Evolutionary conservation across 495 filamentous ascomycete genomes (phyloP), one percentile per base, ranked within the genome.

Genomic region (Podospora sp.): DNA sequence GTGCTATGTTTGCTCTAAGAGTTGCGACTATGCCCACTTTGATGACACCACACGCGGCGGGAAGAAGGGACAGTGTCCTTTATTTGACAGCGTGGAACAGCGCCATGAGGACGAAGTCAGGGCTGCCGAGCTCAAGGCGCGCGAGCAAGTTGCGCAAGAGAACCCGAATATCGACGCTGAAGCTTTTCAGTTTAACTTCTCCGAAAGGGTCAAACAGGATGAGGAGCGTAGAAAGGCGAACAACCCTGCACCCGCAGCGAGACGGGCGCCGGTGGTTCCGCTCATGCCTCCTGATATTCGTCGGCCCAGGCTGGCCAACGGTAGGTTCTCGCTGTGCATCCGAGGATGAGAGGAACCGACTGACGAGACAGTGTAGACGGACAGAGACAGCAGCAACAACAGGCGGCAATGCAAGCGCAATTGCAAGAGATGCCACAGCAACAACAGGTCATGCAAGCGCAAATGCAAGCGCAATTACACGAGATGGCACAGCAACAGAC

Each of bases 1-100:
- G 75, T 92, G 90, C 73, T 93, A 94, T 69, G 80, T 92, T 49
- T 95, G 92, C 78, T 84, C 82, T n/a, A 80, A 88, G 69, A 84
- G 81, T 20, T 83, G 79, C 63, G 76, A 82, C 62, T 85, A 87
- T 62, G 62, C 69, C 22, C 84, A 88, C 69, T 86, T 87, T 65
- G 75, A 87, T 57, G 82, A 89, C 56, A 2, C 65, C 2, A 55
- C 27, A 0, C 68, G 84, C 26, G 81, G 82, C 4, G 82, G 82
- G 5, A 79, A 77, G 64, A 9, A 27, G 0, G 83, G 83, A 11
- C 85, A 85, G 58, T 96, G 92, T 68, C 87, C 85, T 7, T 75
- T 92, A 0, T 88, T 89, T 67, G 91, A 94, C 62, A 84, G 84
- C 3, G 79, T 80, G 4, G 83, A 89, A 53, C 68, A 82, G 53